phyloP scores from a whole-genome alignment of 352 stramenopile genomes.

The Blastocystis sp. region DNA sequence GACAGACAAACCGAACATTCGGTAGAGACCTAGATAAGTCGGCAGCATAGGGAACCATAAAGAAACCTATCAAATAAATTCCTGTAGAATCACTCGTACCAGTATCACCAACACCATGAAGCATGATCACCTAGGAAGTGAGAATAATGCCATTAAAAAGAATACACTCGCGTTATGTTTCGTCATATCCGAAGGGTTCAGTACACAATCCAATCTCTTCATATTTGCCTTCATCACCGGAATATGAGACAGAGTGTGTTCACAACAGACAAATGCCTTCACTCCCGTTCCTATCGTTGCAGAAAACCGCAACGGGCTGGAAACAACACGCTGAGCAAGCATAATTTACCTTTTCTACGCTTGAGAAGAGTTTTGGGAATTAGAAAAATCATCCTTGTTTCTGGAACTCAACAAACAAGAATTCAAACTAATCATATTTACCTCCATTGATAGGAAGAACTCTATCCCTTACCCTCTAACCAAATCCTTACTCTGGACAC shows the following conservation, averaged over 20 bases:
- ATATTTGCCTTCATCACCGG: constrained; percentile 38
- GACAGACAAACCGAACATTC: constrained; percentile 22
- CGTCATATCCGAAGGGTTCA: background rate
- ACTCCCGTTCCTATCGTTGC: background rate
- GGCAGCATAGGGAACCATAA: constrained; percentile 49
- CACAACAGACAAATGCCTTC: background rate
- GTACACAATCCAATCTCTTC: background rate
- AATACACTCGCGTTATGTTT: constrained; percentile 19
- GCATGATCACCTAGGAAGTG: constrained; percentile 53
- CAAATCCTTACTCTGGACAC: background rate
- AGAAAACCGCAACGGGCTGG: background rate
- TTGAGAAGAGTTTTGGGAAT: background rate
- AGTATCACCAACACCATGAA: constrained; percentile 50
- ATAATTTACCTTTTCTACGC: background rate
- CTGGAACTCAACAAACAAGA: background rate
- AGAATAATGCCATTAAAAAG: background rate
- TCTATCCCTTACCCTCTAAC: background rate
- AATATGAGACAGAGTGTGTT: constrained; percentile 45
- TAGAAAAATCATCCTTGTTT: background rate
- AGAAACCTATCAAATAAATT: constrained; percentile 15
- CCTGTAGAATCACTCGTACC: background rate
- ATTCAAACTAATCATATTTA: constrained; percentile 36
- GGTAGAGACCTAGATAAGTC: constrained; percentile 25
- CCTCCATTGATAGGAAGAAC: constrained; percentile 43
- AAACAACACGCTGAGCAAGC: constrained; percentile 3